Base-by-base conservation (phyloP, 768 basidiomycete species). In the Leccinum olivaceopallidum region DNA sequence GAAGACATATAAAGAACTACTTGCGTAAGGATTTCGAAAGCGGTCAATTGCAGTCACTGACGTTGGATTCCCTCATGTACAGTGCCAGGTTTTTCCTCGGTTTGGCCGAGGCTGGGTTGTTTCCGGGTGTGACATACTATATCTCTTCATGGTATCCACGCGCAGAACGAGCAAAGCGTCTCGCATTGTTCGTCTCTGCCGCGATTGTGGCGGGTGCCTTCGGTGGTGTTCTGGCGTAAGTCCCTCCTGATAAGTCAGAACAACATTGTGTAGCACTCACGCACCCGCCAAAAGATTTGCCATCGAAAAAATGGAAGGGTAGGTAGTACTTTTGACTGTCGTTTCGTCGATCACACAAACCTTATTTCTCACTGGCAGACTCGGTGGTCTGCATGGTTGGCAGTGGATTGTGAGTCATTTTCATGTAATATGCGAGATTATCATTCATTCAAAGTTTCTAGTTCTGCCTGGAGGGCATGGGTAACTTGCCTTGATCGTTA, bases 101-200 rank as follows among this genome's bases (percentile, higher is more conserved):
- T 18, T 57, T 81, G 44, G 71, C 79, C 22, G 82, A 83, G 62
- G 74, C 77, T 32, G 83, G 83, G 49, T 63, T 80, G 10, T 71
- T 76, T 55, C 76, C 78, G 0, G 77, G 76, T 3, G 67, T 79
- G 53, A 67, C 75, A 14, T 82, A 73, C 61, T 78, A 76, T 34
- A 67, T 85, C 34, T 83, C 83, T 3, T 70, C 81, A 52, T 88
- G 85, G 85, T 84, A 90, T 68, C 79, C 83, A 9, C 76, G 82
- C 48, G 72, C 75, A 44, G 86, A 87, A 65, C 81, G 81, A 50
- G 85, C 81, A 13, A 73, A 73, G 60, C 81, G 86, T 39, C 76
- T 84, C 37, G 83, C 86, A 2, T 69, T 86, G 16, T 87, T 88
- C 76, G 80, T 82, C 70, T 80, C 81, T 16, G 82, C 83, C 53